Percentiles rank a stretch among this genome's conserved stretches.
phyloP scores from a whole-genome alignment of 2,329 filamentous ascomycete species.

The Triangularia setosa region DNA sequence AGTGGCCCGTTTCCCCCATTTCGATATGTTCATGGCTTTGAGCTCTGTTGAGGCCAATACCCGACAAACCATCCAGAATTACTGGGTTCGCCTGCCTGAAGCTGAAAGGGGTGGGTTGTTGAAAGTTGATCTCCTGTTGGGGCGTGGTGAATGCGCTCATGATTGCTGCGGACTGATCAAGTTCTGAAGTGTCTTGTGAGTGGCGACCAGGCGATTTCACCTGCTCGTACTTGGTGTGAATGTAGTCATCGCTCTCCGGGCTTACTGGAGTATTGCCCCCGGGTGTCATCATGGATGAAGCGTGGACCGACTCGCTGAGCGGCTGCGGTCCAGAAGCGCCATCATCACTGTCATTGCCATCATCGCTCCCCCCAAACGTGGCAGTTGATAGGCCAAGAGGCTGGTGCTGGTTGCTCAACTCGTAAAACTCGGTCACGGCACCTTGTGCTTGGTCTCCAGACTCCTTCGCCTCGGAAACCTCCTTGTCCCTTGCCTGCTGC shows the following conservation, averaged over 20 bases:
- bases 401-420: conserved; percentile 31
- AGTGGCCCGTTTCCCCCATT: conserved; percentile 9
- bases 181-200: conserved; percentile 1
- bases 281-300: neutral
- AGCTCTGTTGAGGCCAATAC: conserved; percentile 7
- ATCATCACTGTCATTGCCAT: conserved; percentile 6
- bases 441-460: conserved; percentile 29
- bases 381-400: conserved; percentile 37
- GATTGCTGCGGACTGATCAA: conserved; percentile 6
- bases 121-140: conserved; percentile 15
- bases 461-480: conserved; percentile 34
- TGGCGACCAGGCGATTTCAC: conserved; percentile 5
- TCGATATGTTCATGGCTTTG: conserved; percentile 8
- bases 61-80: conserved; percentile 3
- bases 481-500: conserved; percentile 37
- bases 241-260: conserved; percentile 18
- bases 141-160: conserved; percentile 10
- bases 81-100: conserved; percentile 9
- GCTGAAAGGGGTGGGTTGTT: conserved; percentile 14
- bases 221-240: conserved; percentile 14
- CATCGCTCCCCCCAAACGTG: conserved; percentile 26
- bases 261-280: conserved; percentile 12
- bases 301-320: neutral
- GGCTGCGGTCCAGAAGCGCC: conserved; percentile 10
- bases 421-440: conserved; percentile 32